Percentiles rank a stretch among this genome's conserved stretches.
Conservation (phyloP, 2,329 filamentous ascomycete species). For the Colletotrichum falcatum region DNA sequence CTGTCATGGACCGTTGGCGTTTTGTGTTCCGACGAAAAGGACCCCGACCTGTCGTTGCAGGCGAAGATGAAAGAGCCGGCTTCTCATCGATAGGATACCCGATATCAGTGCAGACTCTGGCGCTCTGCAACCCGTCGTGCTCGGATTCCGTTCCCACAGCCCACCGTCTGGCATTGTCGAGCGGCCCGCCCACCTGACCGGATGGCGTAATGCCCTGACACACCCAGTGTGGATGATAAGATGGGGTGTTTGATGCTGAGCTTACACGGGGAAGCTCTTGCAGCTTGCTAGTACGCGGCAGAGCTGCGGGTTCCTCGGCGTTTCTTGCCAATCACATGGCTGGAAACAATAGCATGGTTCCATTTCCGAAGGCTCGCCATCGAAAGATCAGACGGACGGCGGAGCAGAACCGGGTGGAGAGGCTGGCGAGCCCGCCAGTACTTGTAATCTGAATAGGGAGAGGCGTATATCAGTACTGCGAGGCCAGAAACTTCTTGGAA, state of each 20-base stretch:
- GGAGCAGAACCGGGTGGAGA: slow-evolving; percentile 22
- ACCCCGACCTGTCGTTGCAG: slow-evolving; percentile 8
- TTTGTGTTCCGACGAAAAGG: background rate
- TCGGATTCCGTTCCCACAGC: slow-evolving; percentile 1
- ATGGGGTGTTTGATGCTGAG: slow-evolving; percentile 5
- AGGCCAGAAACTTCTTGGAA: slow-evolving; percentile 33
- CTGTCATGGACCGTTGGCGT: slow-evolving; percentile 8
- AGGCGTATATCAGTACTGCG: background rate
- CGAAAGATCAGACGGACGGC: slow-evolving; percentile 30
- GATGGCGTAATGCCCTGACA: slow-evolving; percentile 14
- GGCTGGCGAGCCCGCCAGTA: slow-evolving; percentile 18
- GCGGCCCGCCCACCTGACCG: background rate
- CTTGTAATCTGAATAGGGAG: background rate
- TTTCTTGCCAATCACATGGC: slow-evolving; percentile 7
- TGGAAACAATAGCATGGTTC: slow-evolving; percentile 21
- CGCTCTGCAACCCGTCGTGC: background rate
- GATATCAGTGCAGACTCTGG: slow-evolving; percentile 6
- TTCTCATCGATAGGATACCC: slow-evolving; percentile 14
- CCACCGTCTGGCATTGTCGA: background rate
- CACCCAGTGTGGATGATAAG: slow-evolving; percentile 1
- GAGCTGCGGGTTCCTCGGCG: slow-evolving; percentile 18
- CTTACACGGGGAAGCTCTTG: slow-evolving; percentile 10
- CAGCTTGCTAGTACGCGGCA: background rate
- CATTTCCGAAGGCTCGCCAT: slow-evolving; percentile 14
- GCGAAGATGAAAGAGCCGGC: slow-evolving; percentile 21